phyloP scores from a whole-genome alignment of 2,329 filamentous ascomycete species.

The Magnaporthiopsis rhizophila region DNA sequence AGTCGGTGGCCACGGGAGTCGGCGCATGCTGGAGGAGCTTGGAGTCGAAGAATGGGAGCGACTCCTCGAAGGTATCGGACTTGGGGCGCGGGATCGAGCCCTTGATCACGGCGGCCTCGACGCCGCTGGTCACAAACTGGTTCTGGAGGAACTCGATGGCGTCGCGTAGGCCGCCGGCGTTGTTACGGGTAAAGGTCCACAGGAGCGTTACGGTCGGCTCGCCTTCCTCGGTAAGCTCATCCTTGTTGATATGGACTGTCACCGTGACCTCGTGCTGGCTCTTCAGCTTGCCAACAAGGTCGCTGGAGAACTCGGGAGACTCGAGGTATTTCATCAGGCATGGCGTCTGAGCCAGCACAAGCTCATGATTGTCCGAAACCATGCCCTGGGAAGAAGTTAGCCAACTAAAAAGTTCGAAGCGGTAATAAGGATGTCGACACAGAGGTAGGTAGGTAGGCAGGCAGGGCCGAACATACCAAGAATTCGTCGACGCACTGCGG shows the following conservation, averaged over 20 bases:
- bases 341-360: slow-evolving; percentile 69
- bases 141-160: slow-evolving; percentile 91
- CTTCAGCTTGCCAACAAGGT: slow-evolving; percentile 77
- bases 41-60: slow-evolving; percentile 91
- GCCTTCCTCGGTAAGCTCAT: slow-evolving; percentile 50
- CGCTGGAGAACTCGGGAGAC: slow-evolving; percentile 70
- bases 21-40: slow-evolving; percentile 93
- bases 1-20: slow-evolving; percentile 66
- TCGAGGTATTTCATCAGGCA: slow-evolving; percentile 75
- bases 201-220: slow-evolving; percentile 54
- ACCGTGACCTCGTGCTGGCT: slow-evolving; percentile 88
- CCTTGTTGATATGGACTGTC: slow-evolving; percentile 57
- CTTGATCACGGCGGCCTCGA: slow-evolving; percentile 82
- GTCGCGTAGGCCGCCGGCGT: slow-evolving; percentile 88
- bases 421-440: not conserved
- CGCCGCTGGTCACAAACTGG: slow-evolving; percentile 75
- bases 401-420: slow-evolving; percentile 6
- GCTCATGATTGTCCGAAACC: slow-evolving; percentile 93
- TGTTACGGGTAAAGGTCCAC: slow-evolving; percentile 90
- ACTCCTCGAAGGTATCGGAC: slow-evolving; percentile 97
- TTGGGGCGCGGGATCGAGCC: slow-evolving; percentile 96
- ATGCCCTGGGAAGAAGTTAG: slow-evolving; percentile 59
- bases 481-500: slow-evolving; percentile 95
- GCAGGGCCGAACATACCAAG: slow-evolving; percentile 46
- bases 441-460: no score